Percentiles rank a stretch among this genome's conserved stretches.
phyloP scores from a whole-genome alignment of 257 asterid species.

The Fraxinus quadrangulata region DNA sequence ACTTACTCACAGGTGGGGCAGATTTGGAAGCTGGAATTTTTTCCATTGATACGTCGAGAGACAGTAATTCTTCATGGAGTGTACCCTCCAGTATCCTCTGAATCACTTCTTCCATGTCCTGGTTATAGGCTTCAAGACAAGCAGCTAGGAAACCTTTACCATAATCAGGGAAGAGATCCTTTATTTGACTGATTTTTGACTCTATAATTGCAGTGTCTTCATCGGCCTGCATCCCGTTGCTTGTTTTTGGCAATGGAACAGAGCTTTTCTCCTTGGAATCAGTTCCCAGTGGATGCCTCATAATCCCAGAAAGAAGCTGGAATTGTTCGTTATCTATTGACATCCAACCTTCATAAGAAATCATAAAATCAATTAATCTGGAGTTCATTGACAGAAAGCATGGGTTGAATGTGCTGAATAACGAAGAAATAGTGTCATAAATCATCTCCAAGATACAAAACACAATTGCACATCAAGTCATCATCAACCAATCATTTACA shows the following conservation, averaged over 20 bases:
- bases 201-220: conserved; percentile 77
- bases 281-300: conserved; percentile 41
- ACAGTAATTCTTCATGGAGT: conserved; percentile 78
- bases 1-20: conserved; percentile 30
- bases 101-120: conserved; percentile 84
- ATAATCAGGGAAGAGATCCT: conserved; percentile 84
- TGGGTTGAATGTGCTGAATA: neutral
- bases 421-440: neutral
- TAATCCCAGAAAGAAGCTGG: conserved; percentile 61
- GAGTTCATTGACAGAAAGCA: conserved; percentile 15
- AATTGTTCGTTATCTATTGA: conserved; percentile 71
- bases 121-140: conserved; percentile 92
- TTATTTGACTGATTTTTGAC: conserved; percentile 92
- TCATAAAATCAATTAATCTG: conserved; percentile 20
- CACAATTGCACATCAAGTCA: neutral
- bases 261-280: conserved; percentile 28
- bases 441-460: neutral
- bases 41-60: conserved; percentile 63
- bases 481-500: neutral
- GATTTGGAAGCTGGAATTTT: conserved; percentile 52
- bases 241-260: conserved; percentile 31
- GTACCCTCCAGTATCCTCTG: conserved; percentile 93
- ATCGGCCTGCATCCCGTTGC: conserved; percentile 42
- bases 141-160: conserved; percentile 86
- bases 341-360: conserved; percentile 72